Conservation (phyloP, 1,284 basidiomycete species). For the Thecaphora thlaspeos region DNA sequence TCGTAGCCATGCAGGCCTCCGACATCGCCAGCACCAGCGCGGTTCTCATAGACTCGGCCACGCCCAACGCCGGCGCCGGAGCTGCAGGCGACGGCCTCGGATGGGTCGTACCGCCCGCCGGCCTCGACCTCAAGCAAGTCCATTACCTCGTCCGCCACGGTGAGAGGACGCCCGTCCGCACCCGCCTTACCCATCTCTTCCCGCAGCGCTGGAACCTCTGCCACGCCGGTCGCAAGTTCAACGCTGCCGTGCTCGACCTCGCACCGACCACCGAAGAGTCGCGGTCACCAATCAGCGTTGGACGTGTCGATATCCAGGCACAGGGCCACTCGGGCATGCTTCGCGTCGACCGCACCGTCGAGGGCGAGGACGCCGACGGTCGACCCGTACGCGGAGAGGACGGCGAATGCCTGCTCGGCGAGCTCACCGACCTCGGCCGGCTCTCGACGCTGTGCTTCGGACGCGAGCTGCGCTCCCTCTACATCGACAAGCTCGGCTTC, state of each 20-base stretch:
- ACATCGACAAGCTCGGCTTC: constrained; percentile 67
- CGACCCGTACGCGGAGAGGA: constrained; percentile 16
- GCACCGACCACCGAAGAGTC: constrained; percentile 7
- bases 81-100: constrained; percentile 34
- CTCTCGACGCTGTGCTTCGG: constrained; percentile 72
- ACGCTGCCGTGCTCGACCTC: constrained; percentile 39
- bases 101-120: constrained; percentile 40
- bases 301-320: constrained; percentile 9
- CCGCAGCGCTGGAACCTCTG: constrained; percentile 52
- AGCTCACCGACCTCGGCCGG: constrained; percentile 74
- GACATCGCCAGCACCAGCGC: background rate
- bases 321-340: constrained; percentile 6
- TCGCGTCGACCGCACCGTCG: constrained; percentile 37
- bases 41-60: constrained; percentile 27
- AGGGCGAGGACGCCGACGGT: constrained; percentile 19
- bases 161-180: constrained; percentile 53
- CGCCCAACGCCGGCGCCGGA: constrained; percentile 25
- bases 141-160: constrained; percentile 54
- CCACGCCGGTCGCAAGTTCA: constrained; percentile 44
- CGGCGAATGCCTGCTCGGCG: constrained; percentile 66
- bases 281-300: constrained; percentile 20
- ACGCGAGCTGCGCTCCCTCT: constrained; percentile 66
- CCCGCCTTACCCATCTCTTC: constrained; percentile 43
- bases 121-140: constrained; percentile 45
- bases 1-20: background rate